These are phyloP conservation scores for Trametes versicolor DNA, from an alignment of 1,284 basidiomycete species.

Conservation along the genomic window DNA sequence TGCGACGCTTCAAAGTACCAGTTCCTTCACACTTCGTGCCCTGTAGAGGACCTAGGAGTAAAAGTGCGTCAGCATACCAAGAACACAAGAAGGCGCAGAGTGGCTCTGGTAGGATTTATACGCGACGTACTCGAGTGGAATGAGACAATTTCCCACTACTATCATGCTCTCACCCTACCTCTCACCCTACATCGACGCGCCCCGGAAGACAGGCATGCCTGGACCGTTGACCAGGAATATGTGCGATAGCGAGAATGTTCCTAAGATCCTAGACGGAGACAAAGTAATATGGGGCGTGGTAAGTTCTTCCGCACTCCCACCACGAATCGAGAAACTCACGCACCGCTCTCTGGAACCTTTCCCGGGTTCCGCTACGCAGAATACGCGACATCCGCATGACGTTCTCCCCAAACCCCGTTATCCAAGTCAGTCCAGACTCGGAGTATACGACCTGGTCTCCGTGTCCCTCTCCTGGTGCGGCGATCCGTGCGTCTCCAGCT, in stretches of 20 bases:
- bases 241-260: neutral
- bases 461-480: neutral
- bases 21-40: too few species aligned
- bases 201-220: neutral
- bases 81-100: too few species aligned
- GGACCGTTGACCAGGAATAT: too few species aligned
- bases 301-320: neutral
- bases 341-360: neutral
- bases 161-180: neutral
- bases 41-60: too few species aligned
- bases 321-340: neutral
- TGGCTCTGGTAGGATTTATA: too few species aligned
- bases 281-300: conserved; percentile 4
- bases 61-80: too few species aligned
- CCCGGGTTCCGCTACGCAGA: neutral
- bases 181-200: neutral
- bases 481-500: neutral
- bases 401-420: neutral
- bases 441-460: conserved; percentile 9
- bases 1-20: too few species aligned
- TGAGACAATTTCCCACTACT: too few species aligned
- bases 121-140: too few species aligned
- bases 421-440: neutral
- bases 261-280: neutral
- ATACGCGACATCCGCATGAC: neutral